Evolutionary conservation across 2,329 filamentous ascomycete species (phyloP).

Genomic region (Xylariaceae sp.): DNA sequence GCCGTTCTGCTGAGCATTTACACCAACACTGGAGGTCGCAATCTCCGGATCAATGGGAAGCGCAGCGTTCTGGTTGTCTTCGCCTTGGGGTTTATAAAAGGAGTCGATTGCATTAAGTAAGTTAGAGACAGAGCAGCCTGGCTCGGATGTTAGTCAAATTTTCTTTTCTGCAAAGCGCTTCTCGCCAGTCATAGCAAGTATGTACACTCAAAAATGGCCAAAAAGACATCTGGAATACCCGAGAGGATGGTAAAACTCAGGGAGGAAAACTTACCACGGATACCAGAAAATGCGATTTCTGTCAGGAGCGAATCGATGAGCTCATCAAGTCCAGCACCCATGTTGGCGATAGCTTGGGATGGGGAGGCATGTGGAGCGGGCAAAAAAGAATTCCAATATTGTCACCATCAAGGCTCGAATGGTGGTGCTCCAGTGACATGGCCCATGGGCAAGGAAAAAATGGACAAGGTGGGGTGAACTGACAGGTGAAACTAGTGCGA

Average conservation of each 20-base stretch:
- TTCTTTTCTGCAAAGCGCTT: no score
- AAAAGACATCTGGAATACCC: slow-evolving; percentile 4
- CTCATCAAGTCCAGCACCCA: slow-evolving; percentile 39
- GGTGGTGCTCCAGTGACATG: slow-evolving; percentile 20
- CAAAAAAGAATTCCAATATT: slow-evolving; percentile 17
- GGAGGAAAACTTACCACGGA: slow-evolving; percentile 34
- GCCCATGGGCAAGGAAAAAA: slow-evolving; percentile 7
- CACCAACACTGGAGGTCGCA: background rate
- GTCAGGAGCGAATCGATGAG: slow-evolving; percentile 40
- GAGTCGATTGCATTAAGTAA: slow-evolving; percentile 24
- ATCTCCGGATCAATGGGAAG: background rate
- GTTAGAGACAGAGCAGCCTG: slow-evolving; percentile 27
- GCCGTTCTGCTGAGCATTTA: slow-evolving; percentile 7
- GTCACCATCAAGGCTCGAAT: slow-evolving; percentile 27
- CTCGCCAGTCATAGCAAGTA: no score
- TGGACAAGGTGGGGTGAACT: slow-evolving; percentile 7
- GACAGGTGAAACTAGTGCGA: no score
- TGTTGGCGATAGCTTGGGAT: slow-evolving; percentile 20
- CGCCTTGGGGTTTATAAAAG: slow-evolving; percentile 18
- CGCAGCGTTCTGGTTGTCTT: background rate
- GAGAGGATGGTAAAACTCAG: background rate
- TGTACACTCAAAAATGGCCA: background rate
- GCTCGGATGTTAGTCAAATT: slow-evolving; percentile 14
- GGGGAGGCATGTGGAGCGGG: slow-evolving; percentile 20
- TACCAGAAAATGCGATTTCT: slow-evolving; percentile 40